These are phyloP conservation scores for Cystobasidium ongulense DNA, from an alignment of 768 basidiomycete genomes.

Conservation along the genomic window DNA sequence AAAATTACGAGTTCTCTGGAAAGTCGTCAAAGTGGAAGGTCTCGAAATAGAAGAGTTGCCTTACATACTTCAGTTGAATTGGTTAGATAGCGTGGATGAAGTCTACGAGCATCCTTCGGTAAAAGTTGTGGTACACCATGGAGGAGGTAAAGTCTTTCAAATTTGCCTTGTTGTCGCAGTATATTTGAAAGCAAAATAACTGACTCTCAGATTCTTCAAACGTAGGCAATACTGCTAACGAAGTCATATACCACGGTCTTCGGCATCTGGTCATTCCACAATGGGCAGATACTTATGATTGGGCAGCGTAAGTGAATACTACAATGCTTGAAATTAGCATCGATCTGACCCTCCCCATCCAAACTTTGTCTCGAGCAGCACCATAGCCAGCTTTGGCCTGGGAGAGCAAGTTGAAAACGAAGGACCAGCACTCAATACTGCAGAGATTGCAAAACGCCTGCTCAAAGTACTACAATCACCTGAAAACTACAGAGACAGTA, in stretches of 20 bases:
- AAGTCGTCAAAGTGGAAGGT: not conserved
- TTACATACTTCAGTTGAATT: not conserved
- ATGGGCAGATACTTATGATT: conserved; percentile 27
- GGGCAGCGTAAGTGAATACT: conserved; percentile 20
- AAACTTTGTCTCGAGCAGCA: too few relatives aligned
- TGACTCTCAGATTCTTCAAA: too few relatives aligned
- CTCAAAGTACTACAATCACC: not conserved
- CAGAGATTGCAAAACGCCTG: too few relatives aligned
- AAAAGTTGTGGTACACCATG: conserved; percentile 11
- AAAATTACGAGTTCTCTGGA: conserved; percentile 8
- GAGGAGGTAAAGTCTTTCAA: conserved; percentile 25
- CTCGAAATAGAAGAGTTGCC: not conserved
- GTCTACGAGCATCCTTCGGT: conserved; percentile 5
- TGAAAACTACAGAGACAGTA: not conserved
- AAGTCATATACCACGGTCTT: conserved; percentile 25
- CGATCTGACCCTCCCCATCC: too few relatives aligned
- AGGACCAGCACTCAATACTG: not conserved
- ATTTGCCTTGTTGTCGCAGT: too few relatives aligned
- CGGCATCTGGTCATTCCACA: conserved; percentile 8
- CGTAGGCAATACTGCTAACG: conserved; percentile 22
- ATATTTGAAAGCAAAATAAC: too few relatives aligned
- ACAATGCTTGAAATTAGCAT: too few relatives aligned
- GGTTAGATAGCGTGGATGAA: not conserved
- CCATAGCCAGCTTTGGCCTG: not conserved
- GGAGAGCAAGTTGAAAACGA: conserved; percentile 3